Base-by-base conservation (phyloP, 805 yeast genomes). In the Cyberlindnera maritima region DNA sequence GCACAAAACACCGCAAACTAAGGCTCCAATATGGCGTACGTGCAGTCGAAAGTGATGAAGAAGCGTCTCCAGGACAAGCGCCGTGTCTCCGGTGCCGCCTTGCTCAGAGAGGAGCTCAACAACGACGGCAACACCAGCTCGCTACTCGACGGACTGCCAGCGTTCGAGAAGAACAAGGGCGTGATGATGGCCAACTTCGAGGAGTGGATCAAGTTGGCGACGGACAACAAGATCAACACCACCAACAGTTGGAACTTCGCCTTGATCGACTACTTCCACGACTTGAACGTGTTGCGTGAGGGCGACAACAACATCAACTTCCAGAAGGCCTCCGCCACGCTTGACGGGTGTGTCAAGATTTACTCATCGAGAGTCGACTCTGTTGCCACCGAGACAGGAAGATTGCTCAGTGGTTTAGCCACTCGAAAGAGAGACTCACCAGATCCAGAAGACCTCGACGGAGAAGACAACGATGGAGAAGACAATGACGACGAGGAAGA, bases 291-390 rank as follows among this genome's bases (percentile, higher is more conserved):
- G 29, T 72, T 88, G 44, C 76, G 79, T 54, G 96, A 85, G 49
- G 86, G 90, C 7, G 88, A 86, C 50, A 75, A 81, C 52, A 75
- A 80, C 26, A 87, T 91, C 59, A 89, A 89, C 63, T 91, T 92
- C 64, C 96, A 88, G 64, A 81, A 83, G 56, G 97, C 97, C 0
- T 81, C 92, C 0, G 89, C 95, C 2, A 88, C 97, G 0, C 69
- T 92, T 17, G 97, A 91, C 58, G 97, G 97, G 1, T 91, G 97
- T 71, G 92, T 91, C 31, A 90, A 90, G 67, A 88, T 91, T 42
- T 91, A 92, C 62, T 80, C 91, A 9, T 86, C 95, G 13, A 78
- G 98, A 57, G 90, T 91, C n/a, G 97, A 91, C 59, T 85, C 96
- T 0, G 96, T 88, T 0, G 95, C 91, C 2, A 83, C 85, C 4